These are phyloP conservation scores for Stachybotrys chartarum DNA, from an alignment of 2,329 filamentous ascomycete genomes.

Conservation along the genomic window DNA sequence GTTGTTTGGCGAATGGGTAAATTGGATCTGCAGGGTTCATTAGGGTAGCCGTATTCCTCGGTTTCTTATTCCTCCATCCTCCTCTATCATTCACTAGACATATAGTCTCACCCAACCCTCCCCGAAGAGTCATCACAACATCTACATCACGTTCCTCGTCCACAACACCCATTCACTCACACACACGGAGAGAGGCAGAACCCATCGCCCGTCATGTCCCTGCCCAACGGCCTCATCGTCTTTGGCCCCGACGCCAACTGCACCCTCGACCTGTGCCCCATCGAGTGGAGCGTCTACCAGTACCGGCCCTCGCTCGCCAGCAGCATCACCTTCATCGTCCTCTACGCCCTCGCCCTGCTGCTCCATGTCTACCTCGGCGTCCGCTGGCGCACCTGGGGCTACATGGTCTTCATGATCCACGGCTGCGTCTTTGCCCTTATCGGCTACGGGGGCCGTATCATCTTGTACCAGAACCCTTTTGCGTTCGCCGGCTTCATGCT, in stretches of 20 bases:
- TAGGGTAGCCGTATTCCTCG: no score
- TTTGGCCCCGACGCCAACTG: slow-evolving; percentile 39
- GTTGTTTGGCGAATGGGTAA: no score
- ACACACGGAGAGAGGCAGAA: no score
- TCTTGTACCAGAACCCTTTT: slow-evolving; percentile 50
- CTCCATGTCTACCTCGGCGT: slow-evolving; percentile 32
- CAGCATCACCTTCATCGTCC: slow-evolving; percentile 35
- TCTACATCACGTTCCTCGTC: no score
- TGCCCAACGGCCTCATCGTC: slow-evolving; percentile 9
- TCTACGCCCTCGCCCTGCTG: slow-evolving; percentile 35
- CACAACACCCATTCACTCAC: no score
- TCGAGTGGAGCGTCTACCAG: slow-evolving; percentile 30
- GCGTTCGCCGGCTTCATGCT: slow-evolving; percentile 51
- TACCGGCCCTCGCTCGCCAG: slow-evolving; percentile 35
- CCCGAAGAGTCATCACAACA: no score
- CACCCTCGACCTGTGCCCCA: slow-evolving; percentile 36
- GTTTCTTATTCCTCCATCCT: no score
- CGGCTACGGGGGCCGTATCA: slow-evolving; percentile 52
- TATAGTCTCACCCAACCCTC: no score
- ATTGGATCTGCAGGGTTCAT: no score
- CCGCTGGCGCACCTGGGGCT: slow-evolving; percentile 31
- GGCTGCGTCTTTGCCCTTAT: slow-evolving; percentile 52
- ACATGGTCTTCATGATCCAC: slow-evolving; percentile 39
- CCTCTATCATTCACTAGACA: no score
- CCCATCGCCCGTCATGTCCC: neutral